Base-by-base conservation (phyloP, 495 filamentous ascomycete species). In the Daldinia vernicosa region DNA sequence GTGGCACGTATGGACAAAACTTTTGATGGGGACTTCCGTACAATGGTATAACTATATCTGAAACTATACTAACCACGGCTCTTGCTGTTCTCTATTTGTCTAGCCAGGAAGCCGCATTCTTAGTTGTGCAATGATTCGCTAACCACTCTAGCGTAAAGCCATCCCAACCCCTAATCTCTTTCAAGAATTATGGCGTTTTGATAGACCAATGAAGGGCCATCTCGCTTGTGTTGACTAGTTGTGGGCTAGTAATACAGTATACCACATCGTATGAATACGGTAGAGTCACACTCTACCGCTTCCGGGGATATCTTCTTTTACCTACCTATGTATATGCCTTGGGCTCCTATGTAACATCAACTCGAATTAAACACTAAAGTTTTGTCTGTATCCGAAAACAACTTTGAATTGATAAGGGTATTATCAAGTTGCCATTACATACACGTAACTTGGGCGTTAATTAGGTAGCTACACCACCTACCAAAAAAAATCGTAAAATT, bases 201-300 rank as follows among this genome's bases (percentile, higher is more conserved):
- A 24, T 19, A n/a, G 30, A 30, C 67, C 67, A 70, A 70, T 70
- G 8, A 24, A 57, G 6, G 14, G 3, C 19, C 26, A 57, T 51
- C 37, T 70, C 67, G 67, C 67, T 66, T 70, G 50, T 4, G 59
- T 50, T 70, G 51, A 33, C 67, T 61, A 2, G n/a, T 61, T 24
- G 40, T 51, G 17, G 67, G 22, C 17, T 70, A 65, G 56, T 22
- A 55, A 30, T 59, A 59, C 60, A 59, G 54, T 64, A 40, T 59
- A 15, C 15, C 0, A 12, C 30, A 1, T 7, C n/a, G 8, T 22
- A 2, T 40, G 15, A 8, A 50, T 19, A 62, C 50, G 37, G 58
- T 47, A 47, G 1, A 0, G 22, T 2, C 19, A 47, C 28, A 30
- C 28, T 6, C 33, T 66, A 47, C 50, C 51, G 37, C 47, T 68